Base-by-base conservation (phyloP, 2,329 filamentous ascomycete species). In the Penicillium sp. region DNA sequence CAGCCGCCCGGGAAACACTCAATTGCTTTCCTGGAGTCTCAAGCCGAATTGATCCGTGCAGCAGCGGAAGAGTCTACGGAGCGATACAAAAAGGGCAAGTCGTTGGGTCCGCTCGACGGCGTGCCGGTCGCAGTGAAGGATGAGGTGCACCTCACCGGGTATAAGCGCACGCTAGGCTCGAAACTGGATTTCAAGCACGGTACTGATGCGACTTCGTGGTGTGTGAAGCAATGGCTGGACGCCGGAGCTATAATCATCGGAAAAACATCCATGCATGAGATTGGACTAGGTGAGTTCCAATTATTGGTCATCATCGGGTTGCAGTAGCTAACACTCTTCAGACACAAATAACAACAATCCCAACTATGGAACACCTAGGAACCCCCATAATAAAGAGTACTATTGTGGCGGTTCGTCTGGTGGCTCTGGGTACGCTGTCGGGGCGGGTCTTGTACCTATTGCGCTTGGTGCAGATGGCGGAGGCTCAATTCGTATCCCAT, bases 311-410 rank as follows among this genome's bases (percentile, higher is more conserved):
- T 15, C 6, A 7, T 31, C 15, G 10, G 19, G 7, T 22, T 35
- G 10, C 22, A 19, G 26, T 31, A 34, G 12, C 43, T 54, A 42
- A 53, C 44, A 22, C 42, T 43, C 47, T 32, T 12, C 48, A 71
- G 85, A 93, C 61, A 88, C 85, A 0, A 89, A 79, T n/a, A 89
- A 89, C 56, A 88, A 88, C 66, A 95, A 95, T 62, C 79, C 82
- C 6, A 76, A 75, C 34, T 83, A 80, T 63, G 87, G 87, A 33
- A 88, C 87, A 0, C 85, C 88, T 0, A 75, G 80, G 17, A 93
- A 94, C 67, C 88, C 87, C 57, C 80, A 87, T 67, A 90, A 91
- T 68, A 73, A 76, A 17, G 67, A 75, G 3, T 93, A 89, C 73
- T 94, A 89, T 64, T 82, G 85, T 4, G 88, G 88, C 42, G 88